Conservation (phyloP, 345 rosid genomes). For the Citropsis articulata region DNA sequence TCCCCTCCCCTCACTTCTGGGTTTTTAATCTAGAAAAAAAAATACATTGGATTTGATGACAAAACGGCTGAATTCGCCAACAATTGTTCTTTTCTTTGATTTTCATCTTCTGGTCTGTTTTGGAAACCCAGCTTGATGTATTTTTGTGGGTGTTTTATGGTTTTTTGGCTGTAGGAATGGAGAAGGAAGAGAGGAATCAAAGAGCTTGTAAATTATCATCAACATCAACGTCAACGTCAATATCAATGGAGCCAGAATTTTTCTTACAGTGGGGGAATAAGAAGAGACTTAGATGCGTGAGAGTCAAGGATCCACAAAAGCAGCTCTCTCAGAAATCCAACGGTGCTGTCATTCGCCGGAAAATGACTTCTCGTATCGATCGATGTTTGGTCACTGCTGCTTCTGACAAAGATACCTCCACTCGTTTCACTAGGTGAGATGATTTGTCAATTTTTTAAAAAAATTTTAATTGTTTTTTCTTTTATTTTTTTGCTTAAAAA, state of each 20-base stretch:
- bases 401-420: slow-evolving; percentile 37
- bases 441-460: too few relatives aligned
- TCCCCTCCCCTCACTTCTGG: neutral
- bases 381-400: slow-evolving; percentile 28
- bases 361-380: slow-evolving; percentile 43
- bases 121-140: neutral
- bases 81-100: neutral
- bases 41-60: neutral
- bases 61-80: neutral
- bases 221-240: neutral
- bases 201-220: slow-evolving; percentile 34
- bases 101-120: neutral
- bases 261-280: slow-evolving; percentile 71
- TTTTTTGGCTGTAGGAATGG: slow-evolving; percentile 30
- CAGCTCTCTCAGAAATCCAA: slow-evolving; percentile 40
- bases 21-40: neutral
- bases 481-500: neutral
- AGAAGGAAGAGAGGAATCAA: slow-evolving; percentile 46
- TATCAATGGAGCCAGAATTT: slow-evolving; percentile 45
- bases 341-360: slow-evolving; percentile 39
- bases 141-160: neutral
- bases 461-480: neutral
- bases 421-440: slow-evolving; percentile 51
- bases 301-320: slow-evolving; percentile 58
- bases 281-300: slow-evolving; percentile 72